Conservation (phyloP, 202 grass and related monocot species). For the Zizania palustris region DNA sequence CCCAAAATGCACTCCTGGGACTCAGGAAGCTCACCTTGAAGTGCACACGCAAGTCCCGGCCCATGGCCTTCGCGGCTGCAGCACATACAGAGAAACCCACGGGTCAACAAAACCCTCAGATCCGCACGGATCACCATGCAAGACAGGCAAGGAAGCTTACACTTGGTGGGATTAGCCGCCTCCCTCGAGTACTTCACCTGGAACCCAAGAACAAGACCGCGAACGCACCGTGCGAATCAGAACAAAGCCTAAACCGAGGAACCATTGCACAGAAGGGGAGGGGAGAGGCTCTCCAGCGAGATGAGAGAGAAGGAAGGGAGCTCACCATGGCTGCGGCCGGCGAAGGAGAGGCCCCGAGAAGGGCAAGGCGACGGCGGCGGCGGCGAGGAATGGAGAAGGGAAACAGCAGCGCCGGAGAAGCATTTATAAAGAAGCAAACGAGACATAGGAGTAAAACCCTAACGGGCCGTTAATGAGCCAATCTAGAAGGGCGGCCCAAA, state of each 20-base stretch:
- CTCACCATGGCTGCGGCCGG: conserved; percentile 45
- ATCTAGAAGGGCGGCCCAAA: too few relatives aligned
- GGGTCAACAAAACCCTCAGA: conserved; percentile 27
- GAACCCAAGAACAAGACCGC: neutral
- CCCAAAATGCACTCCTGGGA: neutral
- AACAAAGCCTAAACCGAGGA: neutral
- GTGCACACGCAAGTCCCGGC: conserved; percentile 69
- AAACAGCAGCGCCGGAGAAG: neutral
- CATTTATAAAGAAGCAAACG: conserved; percentile 6
- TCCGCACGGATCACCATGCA: neutral
- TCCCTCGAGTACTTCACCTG: conserved; percentile 74
- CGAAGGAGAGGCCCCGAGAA: neutral
- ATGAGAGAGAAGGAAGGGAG: neutral
- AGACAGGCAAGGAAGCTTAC: conserved; percentile 30
- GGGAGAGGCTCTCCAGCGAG: neutral
- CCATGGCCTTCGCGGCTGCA: conserved; percentile 70
- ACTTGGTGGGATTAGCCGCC: conserved; percentile 62
- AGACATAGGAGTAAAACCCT: conserved; percentile 41
- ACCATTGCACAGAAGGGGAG: too few relatives aligned
- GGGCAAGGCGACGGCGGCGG: conserved; percentile 8
- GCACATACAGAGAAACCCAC: conserved; percentile 2
- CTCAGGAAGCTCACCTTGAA: conserved; percentile 55
- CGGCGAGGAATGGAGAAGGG: neutral
- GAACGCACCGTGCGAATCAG: neutral
- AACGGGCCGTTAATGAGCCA: neutral